These are phyloP conservation scores for Pythium dissimile DNA, from an alignment of 352 stramenopile species.

Conservation along the genomic window DNA sequence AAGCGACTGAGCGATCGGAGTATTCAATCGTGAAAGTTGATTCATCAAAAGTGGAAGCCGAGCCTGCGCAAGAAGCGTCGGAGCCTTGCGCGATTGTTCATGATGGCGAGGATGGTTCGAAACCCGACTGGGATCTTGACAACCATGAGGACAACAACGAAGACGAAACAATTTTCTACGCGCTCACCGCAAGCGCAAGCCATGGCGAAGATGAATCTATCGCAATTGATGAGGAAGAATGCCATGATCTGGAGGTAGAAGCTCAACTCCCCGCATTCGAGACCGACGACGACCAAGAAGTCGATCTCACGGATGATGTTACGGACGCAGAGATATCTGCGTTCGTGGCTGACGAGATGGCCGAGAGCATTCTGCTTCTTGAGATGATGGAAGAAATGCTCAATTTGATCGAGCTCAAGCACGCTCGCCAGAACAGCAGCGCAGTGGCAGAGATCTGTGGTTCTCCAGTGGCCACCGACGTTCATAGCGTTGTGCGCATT, in stretches of 20 bases:
- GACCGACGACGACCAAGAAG: neutral
- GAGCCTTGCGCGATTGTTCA: neutral
- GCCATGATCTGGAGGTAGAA: neutral
- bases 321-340: neutral
- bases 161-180: too few species aligned
- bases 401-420: slow-evolving; percentile 1
- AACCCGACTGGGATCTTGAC: slow-evolving; percentile 13
- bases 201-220: neutral
- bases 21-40: neutral
- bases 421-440: neutral
- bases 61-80: neutral
- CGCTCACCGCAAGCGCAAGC: too few species aligned
- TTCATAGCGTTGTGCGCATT: slow-evolving; percentile 14
- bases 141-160: slow-evolving; percentile 10
- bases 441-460: neutral
- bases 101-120: too few species aligned
- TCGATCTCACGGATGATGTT: neutral
- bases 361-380: slow-evolving; percentile 11
- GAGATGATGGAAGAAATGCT: slow-evolving; percentile 18
- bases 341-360: slow-evolving; percentile 2
- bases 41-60: neutral
- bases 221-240: neutral
- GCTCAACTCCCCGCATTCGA: neutral
- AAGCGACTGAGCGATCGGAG: neutral
- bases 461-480: neutral